phyloP scores from a whole-genome alignment of 441 rosid genomes.

The Gossypium laxum region DNA sequence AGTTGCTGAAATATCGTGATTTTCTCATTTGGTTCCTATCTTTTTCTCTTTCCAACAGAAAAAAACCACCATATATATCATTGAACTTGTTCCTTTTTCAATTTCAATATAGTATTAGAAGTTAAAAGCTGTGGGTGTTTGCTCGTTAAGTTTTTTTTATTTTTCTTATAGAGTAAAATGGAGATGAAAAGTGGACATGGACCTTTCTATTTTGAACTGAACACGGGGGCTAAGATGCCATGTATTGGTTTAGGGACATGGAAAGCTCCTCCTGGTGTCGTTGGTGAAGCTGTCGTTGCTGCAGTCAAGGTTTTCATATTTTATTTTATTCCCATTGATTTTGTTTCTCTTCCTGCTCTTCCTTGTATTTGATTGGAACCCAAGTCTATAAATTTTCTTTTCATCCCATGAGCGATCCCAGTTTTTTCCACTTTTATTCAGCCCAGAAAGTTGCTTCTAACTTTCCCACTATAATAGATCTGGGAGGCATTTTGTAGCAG shows the following conservation, averaged over 20 bases:
- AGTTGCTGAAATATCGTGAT: not conserved
- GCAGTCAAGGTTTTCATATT: conserved; percentile 30
- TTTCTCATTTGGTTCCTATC: not conserved
- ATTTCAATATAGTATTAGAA: not conserved
- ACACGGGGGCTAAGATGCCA: conserved; percentile 45
- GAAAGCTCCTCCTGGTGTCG: conserved; percentile 39
- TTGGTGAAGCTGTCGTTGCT: conserved; percentile 30
- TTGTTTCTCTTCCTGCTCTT: conserved; percentile 1
- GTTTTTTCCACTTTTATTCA: not conserved
- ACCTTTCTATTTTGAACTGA: conserved; percentile 31
- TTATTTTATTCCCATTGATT: not conserved
- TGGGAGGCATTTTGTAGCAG: not conserved
- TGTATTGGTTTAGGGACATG: conserved; percentile 47
- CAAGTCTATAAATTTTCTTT: not conserved
- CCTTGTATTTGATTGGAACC: not conserved
- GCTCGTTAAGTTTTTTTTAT: not conserved
- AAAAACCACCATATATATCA: too few species aligned
- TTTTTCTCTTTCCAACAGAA: not conserved
- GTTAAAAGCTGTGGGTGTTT: not conserved
- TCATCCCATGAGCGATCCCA: not conserved
- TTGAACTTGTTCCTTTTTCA: not conserved
- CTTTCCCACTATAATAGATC: not conserved
- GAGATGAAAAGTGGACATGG: conserved; percentile 5
- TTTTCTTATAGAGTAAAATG: conserved; percentile 19
- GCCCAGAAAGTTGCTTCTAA: not conserved